Evolutionary conservation across 768 basidiomycete genomes (phyloP), one percentile per base, ranked within the genome.

Genomic region (Russula virescens): DNA sequence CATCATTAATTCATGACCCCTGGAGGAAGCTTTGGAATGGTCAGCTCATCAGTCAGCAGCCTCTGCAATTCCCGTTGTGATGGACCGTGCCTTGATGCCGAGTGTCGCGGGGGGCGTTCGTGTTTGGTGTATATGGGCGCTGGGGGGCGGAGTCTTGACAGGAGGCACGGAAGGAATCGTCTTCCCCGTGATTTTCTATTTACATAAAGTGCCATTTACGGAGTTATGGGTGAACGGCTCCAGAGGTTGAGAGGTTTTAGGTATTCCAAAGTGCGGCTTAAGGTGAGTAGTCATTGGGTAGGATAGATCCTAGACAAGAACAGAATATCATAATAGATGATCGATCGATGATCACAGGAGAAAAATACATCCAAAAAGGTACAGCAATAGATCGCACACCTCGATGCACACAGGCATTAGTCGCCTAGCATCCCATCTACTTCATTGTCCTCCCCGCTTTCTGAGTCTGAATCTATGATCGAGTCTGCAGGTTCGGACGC

Each of bases 401-500:
- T 42, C 51, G 11, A 25, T 25, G 8, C 38, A 34, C 19, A 46
- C 28, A 13, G 35, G 11, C 28, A 40, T 25, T 53, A 54, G 46
- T 63, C 53, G 53, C 53, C 66, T 23, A 67, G 50, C 64, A 67
- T 56, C 14, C 57, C 66, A 42, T 67, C 66, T 38, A 67, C 66
- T 58, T 67, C 66, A 1, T 50, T 55, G 34, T 65, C 64, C 45
- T 65, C 66, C 23, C 62, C 64, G 9, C 58, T 48, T 45, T 55
- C 63, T 18, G 57, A 49, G 16, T 58, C 64, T 4, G 66, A 67
- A 48, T 62, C 66, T 19, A 67, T 56, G 58, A 66, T 67, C n/a
- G 66, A 67, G 53, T 67, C 66, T 9, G 56, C 55, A 21, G 66
- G 59, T 50, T 60, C 57, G 13, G 52, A 55, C 13, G 31, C 60